Percentiles rank a stretch among this genome's conserved stretches.
phyloP scores from a whole-genome alignment of 768 basidiomycete species.

The Suillus clintonianus region DNA sequence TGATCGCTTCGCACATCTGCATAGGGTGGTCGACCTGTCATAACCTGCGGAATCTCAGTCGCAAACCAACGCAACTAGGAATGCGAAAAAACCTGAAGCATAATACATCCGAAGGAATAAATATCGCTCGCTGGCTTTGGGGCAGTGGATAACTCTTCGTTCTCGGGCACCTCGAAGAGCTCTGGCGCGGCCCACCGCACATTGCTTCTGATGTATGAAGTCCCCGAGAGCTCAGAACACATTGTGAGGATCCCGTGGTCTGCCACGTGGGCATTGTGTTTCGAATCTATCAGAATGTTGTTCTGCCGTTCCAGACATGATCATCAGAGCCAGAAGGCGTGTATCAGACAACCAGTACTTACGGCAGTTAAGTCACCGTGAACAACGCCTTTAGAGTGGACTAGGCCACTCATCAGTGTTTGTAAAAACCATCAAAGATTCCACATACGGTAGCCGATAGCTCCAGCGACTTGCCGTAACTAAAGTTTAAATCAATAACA shows the following conservation, averaged over 20 bases:
- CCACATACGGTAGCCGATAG: conserved; percentile 20
- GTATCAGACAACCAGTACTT: conserved; percentile 2
- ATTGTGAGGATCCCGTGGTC: conserved; percentile 40
- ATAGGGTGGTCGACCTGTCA: conserved; percentile 29
- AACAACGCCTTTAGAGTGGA: conserved; percentile 30
- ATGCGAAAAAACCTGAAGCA: conserved; percentile 21
- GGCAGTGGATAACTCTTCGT: not conserved
- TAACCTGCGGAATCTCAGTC: conserved; percentile 7
- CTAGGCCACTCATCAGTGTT: not conserved
- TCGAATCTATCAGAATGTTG: conserved; percentile 37
- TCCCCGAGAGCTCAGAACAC: conserved; percentile 22
- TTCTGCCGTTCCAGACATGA: conserved; percentile 19
- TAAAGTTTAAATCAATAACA: not conserved
- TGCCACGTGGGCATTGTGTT: conserved; percentile 31
- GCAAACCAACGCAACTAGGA: not conserved
- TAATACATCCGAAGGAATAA: conserved; percentile 32
- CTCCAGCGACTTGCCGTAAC: conserved; percentile 12
- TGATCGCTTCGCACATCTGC: conserved; percentile 17
- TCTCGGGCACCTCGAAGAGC: conserved; percentile 33
- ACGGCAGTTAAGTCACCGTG: conserved; percentile 51
- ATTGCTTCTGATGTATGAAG: conserved; percentile 15
- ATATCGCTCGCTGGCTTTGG: conserved; percentile 13
- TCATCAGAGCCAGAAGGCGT: not conserved
- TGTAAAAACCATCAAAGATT: not conserved
- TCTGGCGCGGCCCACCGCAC: conserved; percentile 48